A percentile compares a stretch with the other conserved stretches of the same genome.
phyloP scores from a whole-genome alignment of 441 rosid genomes.

The Cnidoscolus chayamansa region DNA sequence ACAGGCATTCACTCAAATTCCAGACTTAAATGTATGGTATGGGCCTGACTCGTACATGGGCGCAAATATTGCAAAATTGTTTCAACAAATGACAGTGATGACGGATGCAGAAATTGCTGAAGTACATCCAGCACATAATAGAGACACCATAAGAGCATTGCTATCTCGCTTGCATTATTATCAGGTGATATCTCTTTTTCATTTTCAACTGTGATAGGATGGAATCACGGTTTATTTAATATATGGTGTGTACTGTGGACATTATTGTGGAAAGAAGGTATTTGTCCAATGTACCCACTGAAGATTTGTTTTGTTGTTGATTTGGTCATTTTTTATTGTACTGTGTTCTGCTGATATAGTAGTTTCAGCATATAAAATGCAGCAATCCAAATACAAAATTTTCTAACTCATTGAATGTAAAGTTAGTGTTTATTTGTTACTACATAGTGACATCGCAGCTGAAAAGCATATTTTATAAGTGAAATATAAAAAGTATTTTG shows the following conservation, averaged over 20 bases:
- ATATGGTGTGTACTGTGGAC: not conserved
- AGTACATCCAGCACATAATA: constrained; percentile 67
- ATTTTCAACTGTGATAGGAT: not conserved
- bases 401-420: not conserved
- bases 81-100: constrained; percentile 84
- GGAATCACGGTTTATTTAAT: not conserved
- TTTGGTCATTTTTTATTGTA: constrained; percentile 10
- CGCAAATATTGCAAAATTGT: constrained; percentile 79
- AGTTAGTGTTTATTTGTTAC: not conserved
- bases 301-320: constrained; percentile 8
- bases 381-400: not conserved
- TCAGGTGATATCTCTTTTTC: constrained; percentile 24
- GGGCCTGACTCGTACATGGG: constrained; percentile 99
- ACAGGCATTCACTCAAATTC: constrained; percentile 85
- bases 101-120: constrained; percentile 77
- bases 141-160: constrained; percentile 60
- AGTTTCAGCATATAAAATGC: not conserved
- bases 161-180: constrained; percentile 59
- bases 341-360: not conserved
- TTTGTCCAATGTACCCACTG: constrained; percentile 1
- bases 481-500: not conserved
- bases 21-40: constrained; percentile 71
- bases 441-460: not conserved
- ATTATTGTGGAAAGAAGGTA: constrained; percentile 3
- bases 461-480: not conserved